A percentile compares a stretch with the other conserved stretches of the same genome.
Conservation (phyloP, 257 asterid species). For the Plectranthus barbatus region DNA sequence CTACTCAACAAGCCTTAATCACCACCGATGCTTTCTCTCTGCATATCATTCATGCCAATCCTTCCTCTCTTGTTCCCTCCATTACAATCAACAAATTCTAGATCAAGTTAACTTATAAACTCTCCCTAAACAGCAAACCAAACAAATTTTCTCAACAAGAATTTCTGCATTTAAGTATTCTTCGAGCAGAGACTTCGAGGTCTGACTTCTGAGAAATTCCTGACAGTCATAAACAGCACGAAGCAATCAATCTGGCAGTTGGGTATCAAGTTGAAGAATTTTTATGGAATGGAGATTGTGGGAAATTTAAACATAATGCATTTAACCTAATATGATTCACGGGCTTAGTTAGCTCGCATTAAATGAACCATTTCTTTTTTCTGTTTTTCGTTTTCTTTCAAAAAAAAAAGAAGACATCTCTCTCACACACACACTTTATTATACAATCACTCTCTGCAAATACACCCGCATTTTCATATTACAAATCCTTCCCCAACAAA, state of each 20-base stretch:
- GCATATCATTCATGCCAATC: too few species aligned
- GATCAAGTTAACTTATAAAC: neutral
- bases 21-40: too few species aligned
- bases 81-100: too few species aligned
- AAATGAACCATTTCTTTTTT: conserved; percentile 25
- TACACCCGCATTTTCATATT: conserved; percentile 6
- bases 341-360: conserved; percentile 40
- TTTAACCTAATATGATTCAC: conserved; percentile 44
- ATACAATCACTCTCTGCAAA: neutral
- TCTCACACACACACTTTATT: neutral
- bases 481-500: neutral
- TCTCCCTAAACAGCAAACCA: neutral
- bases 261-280: conserved; percentile 21
- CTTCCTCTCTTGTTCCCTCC: neutral
- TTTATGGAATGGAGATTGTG: conserved; percentile 15
- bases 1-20: conserved; percentile 18
- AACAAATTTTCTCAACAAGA: neutral
- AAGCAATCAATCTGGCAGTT: conserved; percentile 15
- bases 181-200: conserved; percentile 21
- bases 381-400: too few species aligned
- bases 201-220: conserved; percentile 30
- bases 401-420: neutral
- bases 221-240: conserved; percentile 27
- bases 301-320: conserved; percentile 34
- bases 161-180: neutral